Conservation (phyloP, 169 alveolate genomes). For the Cryptosporidium xiaoi region DNA sequence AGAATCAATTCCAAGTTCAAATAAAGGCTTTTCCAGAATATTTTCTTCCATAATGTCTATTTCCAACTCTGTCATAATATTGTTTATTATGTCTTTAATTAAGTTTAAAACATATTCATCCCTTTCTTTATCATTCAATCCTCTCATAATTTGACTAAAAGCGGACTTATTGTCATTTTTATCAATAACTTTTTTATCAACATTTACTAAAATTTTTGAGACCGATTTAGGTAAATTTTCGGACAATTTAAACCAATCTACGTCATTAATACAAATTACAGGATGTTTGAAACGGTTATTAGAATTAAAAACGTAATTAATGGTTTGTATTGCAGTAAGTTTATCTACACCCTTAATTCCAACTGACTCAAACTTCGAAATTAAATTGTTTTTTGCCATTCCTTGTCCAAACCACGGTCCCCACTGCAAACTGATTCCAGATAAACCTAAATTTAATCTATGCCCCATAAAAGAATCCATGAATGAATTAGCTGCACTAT, state of each 20-base stretch:
- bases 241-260: constrained; percentile 27
- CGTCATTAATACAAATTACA: constrained; percentile 13
- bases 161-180: background rate
- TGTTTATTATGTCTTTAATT: constrained; percentile 31
- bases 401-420: constrained; percentile 73
- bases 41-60: background rate
- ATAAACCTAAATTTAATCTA: constrained; percentile 35
- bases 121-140: background rate
- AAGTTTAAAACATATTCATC: constrained; percentile 25
- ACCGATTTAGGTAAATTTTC: constrained; percentile 14
- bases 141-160: background rate
- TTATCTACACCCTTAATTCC: constrained; percentile 57
- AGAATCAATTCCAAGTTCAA: constrained; percentile 78
- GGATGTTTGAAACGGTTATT: background rate
- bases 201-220: constrained; percentile 27
- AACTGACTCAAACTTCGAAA: constrained; percentile 27
- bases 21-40: constrained; percentile 70
- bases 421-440: constrained; percentile 57
- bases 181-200: background rate
- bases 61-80: constrained; percentile 8
- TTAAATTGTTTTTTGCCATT: constrained; percentile 30
- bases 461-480: constrained; percentile 61
- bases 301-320: background rate
- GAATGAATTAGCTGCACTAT: constrained; percentile 67
- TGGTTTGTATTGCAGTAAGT: constrained; percentile 20